Percentiles rank a stretch among this genome's conserved stretches.
phyloP scores from a whole-genome alignment of 2,329 filamentous ascomycete species.

The Coniochaeta sp. region DNA sequence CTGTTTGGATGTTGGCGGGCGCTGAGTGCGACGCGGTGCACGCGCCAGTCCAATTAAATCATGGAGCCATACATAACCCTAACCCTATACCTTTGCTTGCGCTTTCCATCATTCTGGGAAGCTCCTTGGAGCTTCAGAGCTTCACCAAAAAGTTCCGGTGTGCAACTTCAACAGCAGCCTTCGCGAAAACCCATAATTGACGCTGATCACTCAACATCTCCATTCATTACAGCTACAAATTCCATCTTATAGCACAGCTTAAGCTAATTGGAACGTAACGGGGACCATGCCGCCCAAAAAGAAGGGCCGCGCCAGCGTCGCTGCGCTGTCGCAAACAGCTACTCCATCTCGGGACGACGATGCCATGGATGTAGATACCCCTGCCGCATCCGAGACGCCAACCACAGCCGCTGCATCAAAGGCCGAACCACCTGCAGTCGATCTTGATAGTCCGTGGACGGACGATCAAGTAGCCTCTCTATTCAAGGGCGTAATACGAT shows the following conservation, averaged over 20 bases:
- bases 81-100: neutral
- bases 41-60: neutral
- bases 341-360: slow-evolving; percentile 47
- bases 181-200: neutral
- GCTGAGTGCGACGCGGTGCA: neutral
- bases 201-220: neutral
- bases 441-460: slow-evolving; percentile 72
- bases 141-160: neutral
- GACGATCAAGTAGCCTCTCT: slow-evolving; percentile 91
- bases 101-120: neutral
- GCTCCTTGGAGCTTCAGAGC: neutral
- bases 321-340: slow-evolving; percentile 36
- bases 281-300: slow-evolving; percentile 54
- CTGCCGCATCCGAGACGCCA: slow-evolving; percentile 44
- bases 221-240: neutral
- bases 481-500: slow-evolving; percentile 86
- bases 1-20: neutral
- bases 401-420: slow-evolving; percentile 29
- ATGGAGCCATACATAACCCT: neutral
- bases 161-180: neutral
- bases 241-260: neutral
- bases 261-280: neutral
- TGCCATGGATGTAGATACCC: slow-evolving; percentile 52
- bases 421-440: slow-evolving; percentile 29
- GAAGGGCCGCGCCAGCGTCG: slow-evolving; percentile 50